Conservation (phyloP, 306 rosid species). For the Acacia melanoxylon region DNA sequence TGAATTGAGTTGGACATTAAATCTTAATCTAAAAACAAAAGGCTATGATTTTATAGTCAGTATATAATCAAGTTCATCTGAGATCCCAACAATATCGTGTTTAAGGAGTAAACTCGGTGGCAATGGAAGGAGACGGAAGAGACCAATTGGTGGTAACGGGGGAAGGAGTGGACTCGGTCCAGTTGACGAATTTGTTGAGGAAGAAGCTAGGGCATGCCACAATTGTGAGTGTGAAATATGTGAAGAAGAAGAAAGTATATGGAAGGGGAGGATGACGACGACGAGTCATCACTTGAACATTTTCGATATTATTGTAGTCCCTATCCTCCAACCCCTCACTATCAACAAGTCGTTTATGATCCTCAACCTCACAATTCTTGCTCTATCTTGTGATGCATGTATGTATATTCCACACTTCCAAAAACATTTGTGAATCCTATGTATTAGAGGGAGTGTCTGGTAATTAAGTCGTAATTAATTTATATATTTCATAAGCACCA, state of each 20-base stretch:
- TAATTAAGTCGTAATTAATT: too few species aligned
- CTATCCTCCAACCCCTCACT: not conserved
- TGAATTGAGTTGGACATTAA: too few species aligned
- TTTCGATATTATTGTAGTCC: not conserved
- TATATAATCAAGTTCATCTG: not conserved
- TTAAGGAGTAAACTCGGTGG: constrained; percentile 37
- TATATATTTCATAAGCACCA: too few species aligned
- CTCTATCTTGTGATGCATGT: not conserved
- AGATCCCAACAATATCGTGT: not conserved
- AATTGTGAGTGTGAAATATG: constrained; percentile 6
- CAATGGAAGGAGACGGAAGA: constrained; percentile 25
- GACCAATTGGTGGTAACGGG: constrained; percentile 30
- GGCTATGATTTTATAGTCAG: not conserved
- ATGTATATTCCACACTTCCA: not conserved
- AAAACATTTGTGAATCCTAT: not conserved
- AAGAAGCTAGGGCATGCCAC: constrained; percentile 15
- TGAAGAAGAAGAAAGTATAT: not conserved
- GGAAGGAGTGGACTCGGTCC: constrained; percentile 5
- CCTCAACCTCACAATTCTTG: not conserved
- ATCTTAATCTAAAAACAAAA: not conserved
- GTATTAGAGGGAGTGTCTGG: not conserved
- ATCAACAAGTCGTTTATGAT: not conserved
- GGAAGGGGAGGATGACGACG: not conserved
- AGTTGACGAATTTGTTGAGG: not conserved
- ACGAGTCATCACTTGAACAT: not conserved